Evolutionary conservation across 2,329 filamentous ascomycete genomes (phyloP), one percentile per base, ranked within the genome.

Genomic region (Hymenoscyphus fraxineus): DNA sequence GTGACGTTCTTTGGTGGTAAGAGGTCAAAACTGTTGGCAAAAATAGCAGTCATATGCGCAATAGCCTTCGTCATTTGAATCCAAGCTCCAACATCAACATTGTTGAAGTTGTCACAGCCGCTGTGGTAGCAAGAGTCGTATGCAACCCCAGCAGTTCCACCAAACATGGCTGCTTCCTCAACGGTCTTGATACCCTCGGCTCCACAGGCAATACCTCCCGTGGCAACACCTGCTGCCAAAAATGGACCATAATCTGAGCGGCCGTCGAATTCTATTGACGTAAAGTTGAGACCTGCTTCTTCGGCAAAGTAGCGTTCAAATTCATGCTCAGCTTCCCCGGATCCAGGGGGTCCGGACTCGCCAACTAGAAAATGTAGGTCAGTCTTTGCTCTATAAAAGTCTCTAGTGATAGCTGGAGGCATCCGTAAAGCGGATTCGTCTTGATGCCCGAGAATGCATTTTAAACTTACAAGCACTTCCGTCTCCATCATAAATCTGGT

Each of bases 241-340:
- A 93, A 93, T 1, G 85, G 88, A 38, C 87, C 88, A 71, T 94
- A 93, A 76, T 94, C 91, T 67, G 87, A 90, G 64, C 90, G 87
- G 6, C 90, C 90, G 69, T 92, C 88, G 69, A 93, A 93, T 2
- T 85, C 65, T 27, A 65, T 64, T 16, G 61, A 39, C 2, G 64
- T 65, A 51, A 64, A 65, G 41, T 66, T 67, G 44, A 64, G 27
- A 10, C 61, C 61, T 15, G 65, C 61, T 38, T 67, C 66, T 22
- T 65, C 44, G 12, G 39, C 62, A 47, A 69, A 69, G 54, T 66
- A 69, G 10, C 64, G 60, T 38, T 69, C 61, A 47, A 67, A 66
- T 40, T 67, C 65, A n/a, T 63, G 59, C 31, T 67, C 67, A 7
- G 65, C 67, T 59, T 67, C 65, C 6, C 56, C 66, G 90, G 81